Evolutionary conservation across 768 basidiomycete species (phyloP).

Genomic region (Xerocomellus intermedius): DNA sequence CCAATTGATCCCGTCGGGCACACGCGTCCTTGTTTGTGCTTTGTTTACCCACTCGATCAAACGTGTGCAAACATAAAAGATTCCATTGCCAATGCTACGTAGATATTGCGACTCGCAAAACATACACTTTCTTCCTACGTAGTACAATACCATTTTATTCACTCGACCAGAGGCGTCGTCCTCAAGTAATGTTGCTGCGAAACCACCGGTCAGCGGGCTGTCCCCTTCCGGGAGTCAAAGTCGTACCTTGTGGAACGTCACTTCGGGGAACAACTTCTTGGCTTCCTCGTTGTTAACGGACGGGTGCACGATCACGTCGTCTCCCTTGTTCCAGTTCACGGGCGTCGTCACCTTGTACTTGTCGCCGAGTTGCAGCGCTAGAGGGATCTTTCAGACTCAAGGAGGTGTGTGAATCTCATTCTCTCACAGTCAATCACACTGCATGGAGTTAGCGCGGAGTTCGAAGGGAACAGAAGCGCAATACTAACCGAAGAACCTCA

Average conservation of each 20-base stretch:
- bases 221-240: not conserved
- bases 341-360: conserved; percentile 84
- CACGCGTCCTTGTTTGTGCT: conserved; percentile 29
- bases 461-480: not conserved
- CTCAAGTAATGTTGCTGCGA: conserved; percentile 77
- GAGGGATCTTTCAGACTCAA: conserved; percentile 14
- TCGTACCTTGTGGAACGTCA: conserved; percentile 74
- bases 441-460: conserved; percentile 7
- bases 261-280: conserved; percentile 84
- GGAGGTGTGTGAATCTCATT: conserved; percentile 34
- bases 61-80: conserved; percentile 17
- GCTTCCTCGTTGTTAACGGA: conserved; percentile 84
- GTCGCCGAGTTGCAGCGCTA: conserved; percentile 87
- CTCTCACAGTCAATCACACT: conserved; percentile 74
- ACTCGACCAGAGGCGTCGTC: conserved; percentile 56
- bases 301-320: conserved; percentile 92
- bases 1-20: conserved; percentile 23
- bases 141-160: not conserved
- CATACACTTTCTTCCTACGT: not conserved
- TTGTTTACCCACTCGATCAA: conserved; percentile 20
- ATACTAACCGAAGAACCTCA: conserved; percentile 56
- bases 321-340: conserved; percentile 93
- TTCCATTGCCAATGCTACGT: not conserved
- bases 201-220: not conserved
- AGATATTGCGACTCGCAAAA: no score